Conservation (phyloP, 345 rosid genomes). For the Reutealis trisperma region DNA sequence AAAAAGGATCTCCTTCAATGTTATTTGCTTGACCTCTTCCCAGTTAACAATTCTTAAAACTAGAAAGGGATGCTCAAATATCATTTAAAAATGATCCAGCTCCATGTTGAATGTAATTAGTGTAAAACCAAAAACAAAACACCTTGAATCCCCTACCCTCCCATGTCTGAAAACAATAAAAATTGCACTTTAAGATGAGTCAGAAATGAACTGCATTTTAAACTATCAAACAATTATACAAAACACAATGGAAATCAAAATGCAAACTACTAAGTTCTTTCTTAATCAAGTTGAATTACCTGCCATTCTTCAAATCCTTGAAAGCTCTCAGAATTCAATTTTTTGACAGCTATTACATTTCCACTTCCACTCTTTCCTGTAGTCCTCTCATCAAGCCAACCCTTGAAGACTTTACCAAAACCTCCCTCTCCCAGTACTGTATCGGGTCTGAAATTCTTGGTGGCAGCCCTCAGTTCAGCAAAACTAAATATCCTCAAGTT, state of each 20-base stretch:
- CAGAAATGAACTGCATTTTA: not conserved
- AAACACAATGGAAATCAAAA: not conserved
- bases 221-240: not conserved
- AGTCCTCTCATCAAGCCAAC: constrained; percentile 78
- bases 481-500: constrained; percentile 63
- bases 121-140: not conserved
- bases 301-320: constrained; percentile 96
- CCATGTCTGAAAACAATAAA: not conserved
- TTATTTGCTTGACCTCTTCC: not conserved
- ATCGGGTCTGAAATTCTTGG: constrained; percentile 71
- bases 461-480: constrained; percentile 65
- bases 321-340: constrained; percentile 72
- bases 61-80: not conserved
- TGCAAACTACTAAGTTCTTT: not conserved
- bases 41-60: not conserved
- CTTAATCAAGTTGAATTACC: constrained; percentile 46
- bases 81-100: not conserved
- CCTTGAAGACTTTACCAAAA: constrained; percentile 90
- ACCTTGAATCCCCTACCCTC: not conserved
- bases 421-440: constrained; percentile 92
- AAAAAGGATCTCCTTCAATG: not conserved
- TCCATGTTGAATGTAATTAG: not conserved
- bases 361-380: constrained; percentile 57
- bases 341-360: constrained; percentile 80
- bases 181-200: not conserved